Base-by-base conservation (phyloP, 306 rosid species). In the Gillenia trifoliata region DNA sequence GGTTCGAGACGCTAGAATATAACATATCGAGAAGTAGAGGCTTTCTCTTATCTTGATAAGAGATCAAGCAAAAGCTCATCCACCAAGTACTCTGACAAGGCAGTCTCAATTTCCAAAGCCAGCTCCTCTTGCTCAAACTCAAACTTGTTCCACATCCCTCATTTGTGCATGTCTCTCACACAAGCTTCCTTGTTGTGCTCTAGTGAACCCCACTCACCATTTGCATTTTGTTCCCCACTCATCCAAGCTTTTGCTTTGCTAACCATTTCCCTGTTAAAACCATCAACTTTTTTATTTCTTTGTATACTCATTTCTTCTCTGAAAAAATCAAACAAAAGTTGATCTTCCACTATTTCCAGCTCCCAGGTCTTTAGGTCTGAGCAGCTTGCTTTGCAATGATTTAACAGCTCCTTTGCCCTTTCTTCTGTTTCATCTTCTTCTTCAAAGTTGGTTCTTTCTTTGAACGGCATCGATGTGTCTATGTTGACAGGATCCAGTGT, bases 91-190 rank as follows among this genome's bases (percentile, higher is more conserved):
- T 64, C 81, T 50, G 86, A 70, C 73, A 89, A 61, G 62, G 49
- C 83, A 26, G 50, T 55, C 76, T 82, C 96, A 73, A 92, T 82
- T 75, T 86, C 79, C 68, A 83, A 55, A 30, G 76, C 90, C 55
- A 88, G 63, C 28, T 89, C 90, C 61, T 86, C 78, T 82, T 77
- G 68, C 74, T 86, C 97, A 69, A 82, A 82, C 26, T 78, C 80
- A 78, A 83, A 79, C 61, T 68, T 77, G 40, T 68, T 76, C 97
- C 97, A 88, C 38, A 55, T 54, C 52, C 67, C 76, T 33, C 78
- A 78, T 54, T 41, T 82, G 45, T 89, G 83, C 91, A 92, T 86
- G 4, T 88, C 90, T 34, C 84, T 85, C 61, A 89, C 61, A 76
- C 30, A 83, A 56, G 55, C 82, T 66, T 86, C 90, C 60, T 76